Base-by-base conservation (phyloP, 495 filamentous ascomycete genomes). In the Aspergillus ellipticus region DNA sequence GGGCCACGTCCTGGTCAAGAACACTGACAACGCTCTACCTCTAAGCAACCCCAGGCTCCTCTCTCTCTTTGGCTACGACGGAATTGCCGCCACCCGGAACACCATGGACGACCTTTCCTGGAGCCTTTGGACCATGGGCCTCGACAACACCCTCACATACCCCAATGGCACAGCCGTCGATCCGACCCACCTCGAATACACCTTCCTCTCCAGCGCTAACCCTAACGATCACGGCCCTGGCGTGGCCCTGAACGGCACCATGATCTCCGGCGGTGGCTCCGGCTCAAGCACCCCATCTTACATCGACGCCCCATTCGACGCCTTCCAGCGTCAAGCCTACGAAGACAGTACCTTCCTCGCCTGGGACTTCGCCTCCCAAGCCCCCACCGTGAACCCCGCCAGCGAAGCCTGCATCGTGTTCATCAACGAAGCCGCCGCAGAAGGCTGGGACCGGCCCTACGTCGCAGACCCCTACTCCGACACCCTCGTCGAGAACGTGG, bases 1-100 rank as follows among this genome's bases (percentile, higher is more conserved):
- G 55, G 80, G 81, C 17, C 84, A 88, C 60, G 88, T 89, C 1
- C 67, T 94, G 17, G 74, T 92, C 20, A 92, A 91, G 72, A 94
- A 94, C 62, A 73, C 62, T 6, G 81, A 80, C 56, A 75, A 70
- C 55, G 69, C 83, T 6, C 73, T 94, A 0, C 89, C 89, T 2
- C 63, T 94, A 1, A 74, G 77, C 16, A 76, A 75, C 3, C 80
- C 80, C 0, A 66, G 69, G 29, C 70, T 78, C 4, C 60, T 92
- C 29, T 83, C 79, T 4, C 72, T 94, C 9, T 89, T 90, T 53
- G 89, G 89, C 17, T 84, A 83, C 35, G 88, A 89, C 59, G 57
- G 86, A 15, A 81, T 21, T 1, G 72, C 72, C 1, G 45, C 45
- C 13, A 6, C 45, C 1, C 45, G 16, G 11, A 48, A 48, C 22